These are phyloP conservation scores for Escovopsis weberi DNA, from an alignment of 2,329 filamentous ascomycete species.

Conservation along the genomic window DNA sequence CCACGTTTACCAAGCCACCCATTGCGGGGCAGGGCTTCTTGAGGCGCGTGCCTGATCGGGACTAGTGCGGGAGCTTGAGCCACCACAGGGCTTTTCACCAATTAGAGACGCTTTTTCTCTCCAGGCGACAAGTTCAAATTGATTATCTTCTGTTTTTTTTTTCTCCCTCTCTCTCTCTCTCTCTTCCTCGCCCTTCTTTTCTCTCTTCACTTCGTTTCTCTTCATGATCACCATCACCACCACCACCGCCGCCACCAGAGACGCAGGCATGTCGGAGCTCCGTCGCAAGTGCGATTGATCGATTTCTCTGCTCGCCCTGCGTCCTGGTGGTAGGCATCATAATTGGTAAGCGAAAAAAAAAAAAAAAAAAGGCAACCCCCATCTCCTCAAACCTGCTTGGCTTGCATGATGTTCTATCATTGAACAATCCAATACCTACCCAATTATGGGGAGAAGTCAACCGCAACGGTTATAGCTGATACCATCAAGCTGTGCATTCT, in stretches of 20 bases:
- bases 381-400: conserved; percentile 5
- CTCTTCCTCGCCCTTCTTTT: conserved; percentile 7
- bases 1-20: conserved; percentile 8
- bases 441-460: conserved; percentile 38
- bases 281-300: conserved; percentile 10
- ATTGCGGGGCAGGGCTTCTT: conserved; percentile 12
- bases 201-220: conserved; percentile 8
- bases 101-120: background rate
- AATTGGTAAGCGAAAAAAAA: conserved; percentile 6
- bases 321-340: conserved; percentile 3
- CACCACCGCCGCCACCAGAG: background rate
- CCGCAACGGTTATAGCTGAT: conserved; percentile 42
- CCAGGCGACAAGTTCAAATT: conserved; percentile 14
- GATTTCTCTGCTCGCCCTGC: background rate
- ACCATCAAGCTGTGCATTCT: conserved; percentile 17
- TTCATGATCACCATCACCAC: conserved; percentile 6
- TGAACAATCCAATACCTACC: conserved; percentile 53
- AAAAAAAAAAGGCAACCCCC: background rate
- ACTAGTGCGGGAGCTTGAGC: conserved; percentile 15
- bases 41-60: background rate
- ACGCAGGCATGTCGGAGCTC: background rate
- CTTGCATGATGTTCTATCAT: conserved; percentile 21
- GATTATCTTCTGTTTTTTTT: background rate
- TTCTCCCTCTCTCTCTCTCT: conserved; percentile 2
- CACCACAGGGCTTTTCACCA: conserved; percentile 6